phyloP scores from a whole-genome alignment of 192 early-diverging fungal species.

The Diversispora eburnea region DNA sequence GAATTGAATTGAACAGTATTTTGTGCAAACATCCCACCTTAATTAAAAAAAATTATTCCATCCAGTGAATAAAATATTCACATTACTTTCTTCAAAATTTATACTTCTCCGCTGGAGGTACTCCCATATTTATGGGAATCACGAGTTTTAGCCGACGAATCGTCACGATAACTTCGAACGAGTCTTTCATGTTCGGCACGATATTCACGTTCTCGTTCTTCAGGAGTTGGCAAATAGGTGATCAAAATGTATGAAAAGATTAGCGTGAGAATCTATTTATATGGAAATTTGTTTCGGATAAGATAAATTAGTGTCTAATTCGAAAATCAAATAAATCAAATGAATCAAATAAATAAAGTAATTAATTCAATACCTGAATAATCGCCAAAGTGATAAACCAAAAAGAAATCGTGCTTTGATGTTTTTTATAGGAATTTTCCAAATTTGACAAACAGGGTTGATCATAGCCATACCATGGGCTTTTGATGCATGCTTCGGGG shows the following conservation, averaged over 20 bases:
- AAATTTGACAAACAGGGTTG: conserved; percentile 20
- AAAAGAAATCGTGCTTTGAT: neutral
- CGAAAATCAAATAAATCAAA: neutral
- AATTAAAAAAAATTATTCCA: too few species aligned
- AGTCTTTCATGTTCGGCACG: conserved; percentile 7
- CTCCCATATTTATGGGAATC: too few species aligned
- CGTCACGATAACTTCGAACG: neutral
- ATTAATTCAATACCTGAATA: conserved; percentile 4
- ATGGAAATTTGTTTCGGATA: neutral
- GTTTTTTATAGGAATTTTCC: conserved; percentile 17
- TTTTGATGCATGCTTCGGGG: conserved; percentile 28
- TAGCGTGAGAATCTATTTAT: neutral
- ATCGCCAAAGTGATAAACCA: neutral
- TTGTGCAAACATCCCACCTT: too few species aligned
- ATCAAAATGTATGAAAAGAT: conserved; percentile 2
- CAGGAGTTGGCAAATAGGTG: neutral
- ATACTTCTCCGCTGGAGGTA: too few species aligned
- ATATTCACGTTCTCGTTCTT: conserved; percentile 7
- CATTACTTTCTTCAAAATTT: too few species aligned
- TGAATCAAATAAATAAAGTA: neutral
- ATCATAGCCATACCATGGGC: conserved; percentile 26
- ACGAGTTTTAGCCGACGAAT: too few species aligned
- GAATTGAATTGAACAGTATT: too few species aligned
- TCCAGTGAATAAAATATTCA: too few species aligned
- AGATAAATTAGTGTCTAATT: neutral